phyloP scores from a whole-genome alignment of 495 filamentous ascomycete genomes.

The Neurospora intermedia region DNA sequence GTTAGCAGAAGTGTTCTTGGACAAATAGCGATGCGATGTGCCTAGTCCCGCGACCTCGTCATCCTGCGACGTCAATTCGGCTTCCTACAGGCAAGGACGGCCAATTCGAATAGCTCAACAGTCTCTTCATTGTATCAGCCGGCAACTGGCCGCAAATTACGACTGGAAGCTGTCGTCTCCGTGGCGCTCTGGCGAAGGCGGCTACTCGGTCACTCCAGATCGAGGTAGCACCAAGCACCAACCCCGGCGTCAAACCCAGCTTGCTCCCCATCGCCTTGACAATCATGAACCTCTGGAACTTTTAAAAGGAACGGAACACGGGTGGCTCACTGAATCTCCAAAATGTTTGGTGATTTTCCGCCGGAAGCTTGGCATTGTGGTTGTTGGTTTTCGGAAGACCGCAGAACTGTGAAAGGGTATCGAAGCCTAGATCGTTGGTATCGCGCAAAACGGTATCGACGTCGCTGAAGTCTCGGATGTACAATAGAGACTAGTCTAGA shows the following conservation, averaged over 20 bases:
- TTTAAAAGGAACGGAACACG: background rate
- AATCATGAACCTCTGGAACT: background rate
- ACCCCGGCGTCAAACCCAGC: background rate
- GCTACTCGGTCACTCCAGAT: background rate
- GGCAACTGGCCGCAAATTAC: background rate
- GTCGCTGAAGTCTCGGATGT: background rate
- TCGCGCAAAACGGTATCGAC: background rate
- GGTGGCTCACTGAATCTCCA: constrained; percentile 23
- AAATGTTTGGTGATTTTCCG: constrained; percentile 24
- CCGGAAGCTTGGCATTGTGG: constrained; percentile 22
- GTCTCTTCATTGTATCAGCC: background rate
- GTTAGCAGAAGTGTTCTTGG: background rate
- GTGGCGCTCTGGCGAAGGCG: background rate
- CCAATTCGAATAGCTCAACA: background rate
- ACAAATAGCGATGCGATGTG: background rate
- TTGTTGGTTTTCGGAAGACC: background rate
- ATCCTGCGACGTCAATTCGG: background rate
- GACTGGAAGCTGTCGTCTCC: background rate
- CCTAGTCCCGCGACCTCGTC: background rate
- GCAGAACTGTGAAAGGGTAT: background rate
- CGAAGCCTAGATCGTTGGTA: background rate
- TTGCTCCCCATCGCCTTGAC: background rate
- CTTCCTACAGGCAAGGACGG: background rate
- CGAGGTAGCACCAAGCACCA: background rate
- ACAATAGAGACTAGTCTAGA: background rate